A percentile compares a stretch with the other conserved stretches of the same genome.
phyloP scores from a whole-genome alignment of 2,329 filamentous ascomycete species.

The Venturia asperata region DNA sequence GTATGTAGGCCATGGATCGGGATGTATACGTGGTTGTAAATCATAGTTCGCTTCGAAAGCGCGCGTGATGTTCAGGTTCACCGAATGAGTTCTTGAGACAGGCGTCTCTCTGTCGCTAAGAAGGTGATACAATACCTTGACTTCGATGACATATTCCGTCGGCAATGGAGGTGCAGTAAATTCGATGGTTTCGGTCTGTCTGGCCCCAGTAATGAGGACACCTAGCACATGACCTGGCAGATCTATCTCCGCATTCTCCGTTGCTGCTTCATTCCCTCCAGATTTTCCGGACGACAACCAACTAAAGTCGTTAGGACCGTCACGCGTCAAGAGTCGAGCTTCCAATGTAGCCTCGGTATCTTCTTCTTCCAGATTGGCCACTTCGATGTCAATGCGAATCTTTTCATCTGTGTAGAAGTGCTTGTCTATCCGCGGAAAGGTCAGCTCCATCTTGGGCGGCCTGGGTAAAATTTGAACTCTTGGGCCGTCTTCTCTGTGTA shows the following conservation, averaged over 20 bases:
- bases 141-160: conserved; percentile 59
- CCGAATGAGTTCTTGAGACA: conserved; percentile 64
- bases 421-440: conserved; percentile 52
- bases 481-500: conserved; percentile 38
- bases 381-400: conserved; percentile 59
- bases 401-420: conserved; percentile 83
- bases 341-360: conserved; percentile 66
- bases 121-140: conserved; percentile 72
- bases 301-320: conserved; percentile 25
- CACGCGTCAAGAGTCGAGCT: conserved; percentile 56
- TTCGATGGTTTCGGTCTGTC: conserved; percentile 31
- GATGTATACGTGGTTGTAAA: conserved; percentile 69
- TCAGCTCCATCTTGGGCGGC: conserved; percentile 83
- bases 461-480: conserved; percentile 61
- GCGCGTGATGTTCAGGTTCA: conserved; percentile 65
- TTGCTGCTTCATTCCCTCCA: neutral
- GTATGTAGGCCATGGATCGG: conserved; percentile 77
- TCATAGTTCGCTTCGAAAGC: conserved; percentile 93
- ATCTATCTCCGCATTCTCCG: neutral
- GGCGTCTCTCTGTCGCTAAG: conserved; percentile 72
- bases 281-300: conserved; percentile 12
- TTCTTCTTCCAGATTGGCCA: conserved; percentile 78
- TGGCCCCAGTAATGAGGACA: conserved; percentile 28
- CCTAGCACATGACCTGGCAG: conserved; percentile 34
- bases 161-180: conserved; percentile 38